phyloP scores from a whole-genome alignment of 345 rosid species.

The Brassica carinata region DNA sequence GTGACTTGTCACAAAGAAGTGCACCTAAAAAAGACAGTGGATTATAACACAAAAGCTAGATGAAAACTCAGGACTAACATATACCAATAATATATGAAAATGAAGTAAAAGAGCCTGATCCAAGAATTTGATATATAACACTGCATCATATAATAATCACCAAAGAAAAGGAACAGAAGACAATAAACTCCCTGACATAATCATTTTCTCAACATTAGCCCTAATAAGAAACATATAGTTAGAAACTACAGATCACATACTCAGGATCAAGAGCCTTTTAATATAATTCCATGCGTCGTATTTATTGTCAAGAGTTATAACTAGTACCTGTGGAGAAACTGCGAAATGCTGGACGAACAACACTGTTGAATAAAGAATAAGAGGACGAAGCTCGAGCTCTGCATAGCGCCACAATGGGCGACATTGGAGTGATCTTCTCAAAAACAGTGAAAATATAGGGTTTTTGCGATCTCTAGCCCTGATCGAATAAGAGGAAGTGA shows the following conservation, averaged over 20 bases:
- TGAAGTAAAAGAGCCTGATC: neutral
- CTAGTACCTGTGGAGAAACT: slow-evolving; percentile 33
- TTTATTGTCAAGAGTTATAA: neutral
- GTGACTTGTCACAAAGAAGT: neutral
- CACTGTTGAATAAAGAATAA: slow-evolving; percentile 17
- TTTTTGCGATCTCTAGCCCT: neutral
- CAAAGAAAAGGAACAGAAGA: neutral
- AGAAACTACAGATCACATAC: neutral
- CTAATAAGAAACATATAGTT: too few species aligned
- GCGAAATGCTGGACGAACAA: slow-evolving; percentile 42
- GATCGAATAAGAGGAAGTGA: neutral
- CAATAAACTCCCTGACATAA: neutral
- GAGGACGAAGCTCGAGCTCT: slow-evolving; percentile 36
- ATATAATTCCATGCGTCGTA: neutral
- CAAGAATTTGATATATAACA: too few species aligned
- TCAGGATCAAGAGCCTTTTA: neutral
- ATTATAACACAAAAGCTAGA: slow-evolving; percentile 13
- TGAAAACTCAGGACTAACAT: slow-evolving; percentile 1
- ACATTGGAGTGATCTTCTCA: slow-evolving; percentile 9
- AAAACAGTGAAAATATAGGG: neutral
- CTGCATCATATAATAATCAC: neutral
- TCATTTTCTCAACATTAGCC: neutral
- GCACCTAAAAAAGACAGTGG: neutral
- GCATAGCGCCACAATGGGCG: slow-evolving; percentile 35
- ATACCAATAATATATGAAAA: neutral